Conservation (phyloP, 106 monocot genomes). For the Chionographis japonica region DNA sequence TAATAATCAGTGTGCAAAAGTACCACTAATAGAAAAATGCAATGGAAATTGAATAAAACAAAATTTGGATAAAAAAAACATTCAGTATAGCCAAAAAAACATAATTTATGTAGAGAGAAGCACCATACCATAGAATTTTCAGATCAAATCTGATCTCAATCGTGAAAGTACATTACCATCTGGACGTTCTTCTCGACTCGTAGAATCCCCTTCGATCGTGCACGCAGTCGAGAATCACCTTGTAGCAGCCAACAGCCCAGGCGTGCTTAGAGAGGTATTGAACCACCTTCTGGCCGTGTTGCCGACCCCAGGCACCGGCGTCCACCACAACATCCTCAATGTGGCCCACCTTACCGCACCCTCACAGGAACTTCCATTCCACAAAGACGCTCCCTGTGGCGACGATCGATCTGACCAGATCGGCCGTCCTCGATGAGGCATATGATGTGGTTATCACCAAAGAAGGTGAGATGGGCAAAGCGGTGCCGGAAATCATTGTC, state of each 20-base stretch:
- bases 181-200: conserved; percentile 76
- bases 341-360: conserved; percentile 32
- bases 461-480: conserved; percentile 14
- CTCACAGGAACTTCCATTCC: conserved; percentile 35
- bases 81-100: too few species aligned
- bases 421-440: conserved; percentile 21
- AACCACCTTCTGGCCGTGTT: conserved; percentile 23
- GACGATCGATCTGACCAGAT: conserved; percentile 14
- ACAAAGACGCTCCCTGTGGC: conserved; percentile 36
- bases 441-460: conserved; percentile 26
- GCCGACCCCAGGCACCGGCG: conserved; percentile 12
- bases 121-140: not conserved
- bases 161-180: conserved; percentile 72
- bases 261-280: conserved; percentile 36
- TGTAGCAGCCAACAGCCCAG: conserved; percentile 62
- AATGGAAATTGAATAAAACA: too few species aligned
- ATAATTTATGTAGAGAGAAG: not conserved
- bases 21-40: too few species aligned
- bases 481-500: conserved; percentile 21
- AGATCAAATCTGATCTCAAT: not conserved
- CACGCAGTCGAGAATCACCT: conserved; percentile 86
- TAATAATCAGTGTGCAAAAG: too few species aligned
- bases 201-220: conserved; percentile 54
- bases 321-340: conserved; percentile 55
- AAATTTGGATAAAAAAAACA: too few species aligned